A percentile compares a stretch with the other conserved stretches of the same genome.
Conservation (phyloP, 2,329 filamentous ascomycete species). For the Huntiella bhutanensis region DNA sequence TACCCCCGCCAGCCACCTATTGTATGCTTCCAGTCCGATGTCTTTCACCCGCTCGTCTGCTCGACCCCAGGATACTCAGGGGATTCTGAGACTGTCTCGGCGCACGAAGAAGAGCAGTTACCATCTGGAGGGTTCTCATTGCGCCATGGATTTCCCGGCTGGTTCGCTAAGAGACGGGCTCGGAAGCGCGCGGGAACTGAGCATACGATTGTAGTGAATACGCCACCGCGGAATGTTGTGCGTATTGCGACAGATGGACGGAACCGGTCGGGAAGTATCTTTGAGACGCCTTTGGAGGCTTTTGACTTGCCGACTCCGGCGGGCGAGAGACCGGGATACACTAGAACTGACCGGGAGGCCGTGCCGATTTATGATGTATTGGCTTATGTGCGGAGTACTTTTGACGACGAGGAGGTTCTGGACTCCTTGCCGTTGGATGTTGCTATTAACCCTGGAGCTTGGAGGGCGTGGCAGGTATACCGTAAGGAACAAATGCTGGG, state of each 20-base stretch:
- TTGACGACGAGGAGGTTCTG: conserved; percentile 58
- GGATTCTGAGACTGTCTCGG: conserved; percentile 53
- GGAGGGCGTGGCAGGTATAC: conserved; percentile 78
- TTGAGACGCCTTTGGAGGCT: conserved; percentile 7
- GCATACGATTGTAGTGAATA: conserved; percentile 9
- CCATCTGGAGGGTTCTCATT: conserved; percentile 82
- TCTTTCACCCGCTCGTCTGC: conserved; percentile 86
- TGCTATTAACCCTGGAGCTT: conserved; percentile 77
- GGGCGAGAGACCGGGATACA: conserved; percentile 20
- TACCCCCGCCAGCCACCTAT: conserved; percentile 68
- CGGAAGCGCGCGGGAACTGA: conserved; percentile 20
- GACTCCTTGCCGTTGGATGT: conserved; percentile 64
- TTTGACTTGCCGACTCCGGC: conserved; percentile 7
- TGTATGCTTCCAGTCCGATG: conserved; percentile 75
- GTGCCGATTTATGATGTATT: conserved; percentile 50
- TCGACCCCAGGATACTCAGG: conserved; percentile 86
- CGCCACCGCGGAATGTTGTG: conserved; percentile 9
- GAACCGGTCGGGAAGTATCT: conserved; percentile 6
- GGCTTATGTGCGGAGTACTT: conserved; percentile 63
- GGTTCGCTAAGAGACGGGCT: conserved; percentile 52
- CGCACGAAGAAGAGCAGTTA: conserved; percentile 63
- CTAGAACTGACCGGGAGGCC: conserved; percentile 23
- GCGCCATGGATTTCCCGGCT: conserved; percentile 73
- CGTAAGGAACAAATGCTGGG: conserved; percentile 27
- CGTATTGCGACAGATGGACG: conserved; percentile 2